A percentile compares a stretch with the other conserved stretches of the same genome.
These are phyloP conservation scores for Chamaecyparis obtusa DNA, from an alignment of 75 land plant genomes.

Conservation along the genomic window DNA sequence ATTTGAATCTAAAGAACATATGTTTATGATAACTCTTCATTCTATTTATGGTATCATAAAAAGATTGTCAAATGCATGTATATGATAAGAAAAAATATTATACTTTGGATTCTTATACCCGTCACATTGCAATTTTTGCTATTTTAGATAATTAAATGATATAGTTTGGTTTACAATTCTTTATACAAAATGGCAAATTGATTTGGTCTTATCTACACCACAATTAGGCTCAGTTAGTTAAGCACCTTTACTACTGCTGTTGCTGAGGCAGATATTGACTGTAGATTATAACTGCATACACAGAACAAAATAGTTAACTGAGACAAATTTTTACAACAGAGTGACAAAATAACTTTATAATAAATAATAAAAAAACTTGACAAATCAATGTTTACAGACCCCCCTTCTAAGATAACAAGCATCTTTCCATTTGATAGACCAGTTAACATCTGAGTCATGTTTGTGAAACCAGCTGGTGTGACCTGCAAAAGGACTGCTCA, in stretches of 20 bases:
- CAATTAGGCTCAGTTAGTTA: neutral
- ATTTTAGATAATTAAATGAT: neutral
- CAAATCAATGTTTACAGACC: constrained; percentile 39
- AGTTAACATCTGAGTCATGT: constrained; percentile 77
- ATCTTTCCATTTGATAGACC: constrained; percentile 69
- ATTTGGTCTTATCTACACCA: neutral
- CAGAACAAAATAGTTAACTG: neutral
- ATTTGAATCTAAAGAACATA: neutral
- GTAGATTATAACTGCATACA: constrained; percentile 79
- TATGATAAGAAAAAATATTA: neutral
- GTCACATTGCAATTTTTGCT: neutral
- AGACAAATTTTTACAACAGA: neutral
- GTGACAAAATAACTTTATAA: neutral
- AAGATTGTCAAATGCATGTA: neutral
- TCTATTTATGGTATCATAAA: neutral
- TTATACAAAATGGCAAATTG: neutral
- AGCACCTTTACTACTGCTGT: constrained; percentile 82
- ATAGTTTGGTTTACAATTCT: neutral
- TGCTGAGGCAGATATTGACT: constrained; percentile 92
- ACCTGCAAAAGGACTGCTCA: constrained; percentile 43
- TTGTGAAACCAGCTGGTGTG: constrained; percentile 85
- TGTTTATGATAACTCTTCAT: neutral
- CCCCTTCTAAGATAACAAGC: constrained; percentile 95
- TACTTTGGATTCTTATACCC: neutral
- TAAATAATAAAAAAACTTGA: neutral